These are phyloP conservation scores for Xylaria nigripes DNA, from an alignment of 495 filamentous ascomycete genomes.

Conservation along the genomic window DNA sequence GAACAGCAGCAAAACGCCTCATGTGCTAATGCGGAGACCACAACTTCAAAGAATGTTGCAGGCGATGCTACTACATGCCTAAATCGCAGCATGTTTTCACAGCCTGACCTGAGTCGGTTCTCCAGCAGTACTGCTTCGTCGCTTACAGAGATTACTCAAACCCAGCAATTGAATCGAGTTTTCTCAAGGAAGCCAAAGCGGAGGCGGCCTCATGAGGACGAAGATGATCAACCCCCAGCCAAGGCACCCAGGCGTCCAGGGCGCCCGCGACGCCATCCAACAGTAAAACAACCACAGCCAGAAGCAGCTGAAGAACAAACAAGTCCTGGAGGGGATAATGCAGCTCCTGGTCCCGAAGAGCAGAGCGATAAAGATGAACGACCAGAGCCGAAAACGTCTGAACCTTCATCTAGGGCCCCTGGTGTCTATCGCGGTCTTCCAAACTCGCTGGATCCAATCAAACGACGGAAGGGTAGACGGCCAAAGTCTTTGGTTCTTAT, in stretches of 20 bases:
- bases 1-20: neutral
- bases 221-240: conserved; percentile 3
- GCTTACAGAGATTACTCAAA: conserved; percentile 1
- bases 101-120: conserved; percentile 10
- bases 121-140: conserved; percentile 1
- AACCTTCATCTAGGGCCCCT: conserved; percentile 7
- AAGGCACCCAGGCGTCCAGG: conserved; percentile 3
- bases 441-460: conserved; percentile 18
- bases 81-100: conserved; percentile 10
- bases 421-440: conserved; percentile 22
- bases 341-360: neutral
- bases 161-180: neutral
- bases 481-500: conserved; percentile 30
- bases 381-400: neutral
- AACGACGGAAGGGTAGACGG: conserved; percentile 24
- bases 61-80: neutral
- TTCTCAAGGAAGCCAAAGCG: conserved; percentile 2
- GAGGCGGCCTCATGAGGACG: neutral
- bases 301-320: neutral
- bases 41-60: too few species aligned
- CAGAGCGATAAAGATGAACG: neutral
- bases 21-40: too few species aligned
- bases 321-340: neutral
- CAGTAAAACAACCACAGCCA: neutral
- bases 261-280: conserved; percentile 4